A percentile compares a stretch with the other conserved stretches of the same genome.
Evolutionary conservation across 495 filamentous ascomycete species (phyloP).

Genomic region (Polyplosphaeria fusca): DNA sequence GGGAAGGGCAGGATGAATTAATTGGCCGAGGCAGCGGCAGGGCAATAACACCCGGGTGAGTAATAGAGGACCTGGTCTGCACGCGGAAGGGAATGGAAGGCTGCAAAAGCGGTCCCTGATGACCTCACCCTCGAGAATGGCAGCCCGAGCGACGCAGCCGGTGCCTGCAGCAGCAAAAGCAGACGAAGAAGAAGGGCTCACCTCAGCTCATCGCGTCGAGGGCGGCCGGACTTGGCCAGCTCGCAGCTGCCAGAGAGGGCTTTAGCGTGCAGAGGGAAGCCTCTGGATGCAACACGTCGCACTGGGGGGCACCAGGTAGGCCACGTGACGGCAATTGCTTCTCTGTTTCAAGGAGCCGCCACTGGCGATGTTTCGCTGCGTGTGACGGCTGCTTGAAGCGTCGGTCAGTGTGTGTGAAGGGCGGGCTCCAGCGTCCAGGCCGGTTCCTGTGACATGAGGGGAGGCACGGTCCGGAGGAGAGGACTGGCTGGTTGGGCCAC

Average conservation of each 20-base stretch:
- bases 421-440: not conserved
- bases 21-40: not conserved
- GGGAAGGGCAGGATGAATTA: not conserved
- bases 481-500: not conserved
- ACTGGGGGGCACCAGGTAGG: not conserved
- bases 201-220: too few relatives aligned
- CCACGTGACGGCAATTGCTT: not conserved
- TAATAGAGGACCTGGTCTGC: not conserved
- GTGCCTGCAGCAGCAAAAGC: constrained; percentile 26
- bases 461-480: not conserved
- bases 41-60: not conserved
- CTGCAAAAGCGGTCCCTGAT: not conserved
- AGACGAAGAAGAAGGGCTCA: not conserved
- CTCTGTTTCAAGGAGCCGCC: not conserved
- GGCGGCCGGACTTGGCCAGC: not conserved
- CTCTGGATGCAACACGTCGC: not conserved
- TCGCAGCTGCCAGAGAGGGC: not conserved
- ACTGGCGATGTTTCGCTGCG: not conserved
- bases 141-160: not conserved
- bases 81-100: not conserved
- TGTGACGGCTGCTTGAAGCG: not conserved
- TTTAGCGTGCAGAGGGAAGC: not conserved
- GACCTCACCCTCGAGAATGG: not conserved
- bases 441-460: not conserved
- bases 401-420: not conserved